Base-by-base conservation (phyloP, 805 yeast species). In the Lipomyces chichibuensis region DNA sequence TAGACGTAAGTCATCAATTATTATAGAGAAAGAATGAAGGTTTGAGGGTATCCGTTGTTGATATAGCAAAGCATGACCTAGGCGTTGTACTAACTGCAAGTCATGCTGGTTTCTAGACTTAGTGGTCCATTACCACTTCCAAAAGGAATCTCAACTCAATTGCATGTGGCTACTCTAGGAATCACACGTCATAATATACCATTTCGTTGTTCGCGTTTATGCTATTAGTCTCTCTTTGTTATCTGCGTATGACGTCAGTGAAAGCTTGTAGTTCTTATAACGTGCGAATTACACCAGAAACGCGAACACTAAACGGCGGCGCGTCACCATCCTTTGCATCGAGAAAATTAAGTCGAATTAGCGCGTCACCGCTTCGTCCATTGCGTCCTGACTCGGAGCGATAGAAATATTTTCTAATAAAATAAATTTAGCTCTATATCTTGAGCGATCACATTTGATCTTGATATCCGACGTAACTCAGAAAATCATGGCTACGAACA, bases 401-500 rank as follows among this genome's bases (percentile, higher is more conserved):
- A 37, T 37, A 37, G 39, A 11, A 37, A 37, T 37, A 37, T 17
- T 14, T 37, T 37, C 39, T 37, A 37, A 37, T 11, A 17, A 7
- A 43, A 6, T 17, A 43, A 43, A 43, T 17, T 11, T 37, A 37
- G 6, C 6, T 37, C 49, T 43, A n/a, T 17, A 43, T 43, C n/a
- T 43, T 8, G 49, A 43, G 20, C 49, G 8, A 37, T 37, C n/a
- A 37, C 43, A 43, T 43, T 43, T 43, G 7, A 23, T n/a, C 25
- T 23, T 43, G 43, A 37, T 13, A 43, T 43, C 3, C 11, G 20
- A 7, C 55, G 55, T 52, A 25, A 60, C 60, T 27, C 60, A 59
- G 46, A 58, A 29, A 8, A 57, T 58, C 55, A 35, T 56, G 59
- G 27, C 66, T 37, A 56, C 57, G 23, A 63, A 64, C 25, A 65